These are phyloP conservation scores for Saccharata proteae DNA, from an alignment of 2,329 filamentous ascomycete genomes.

Conservation along the genomic window DNA sequence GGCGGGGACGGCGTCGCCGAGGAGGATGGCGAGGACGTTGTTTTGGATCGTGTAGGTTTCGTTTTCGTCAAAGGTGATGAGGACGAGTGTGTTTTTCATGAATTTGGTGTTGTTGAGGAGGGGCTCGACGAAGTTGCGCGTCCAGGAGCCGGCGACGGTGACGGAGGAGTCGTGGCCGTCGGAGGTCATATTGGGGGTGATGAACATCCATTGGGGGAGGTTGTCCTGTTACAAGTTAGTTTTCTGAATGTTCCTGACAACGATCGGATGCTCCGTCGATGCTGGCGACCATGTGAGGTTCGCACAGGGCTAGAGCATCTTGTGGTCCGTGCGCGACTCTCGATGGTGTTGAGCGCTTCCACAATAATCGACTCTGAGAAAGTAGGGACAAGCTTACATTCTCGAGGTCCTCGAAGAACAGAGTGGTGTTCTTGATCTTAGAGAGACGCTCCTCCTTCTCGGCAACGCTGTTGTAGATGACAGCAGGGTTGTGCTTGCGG, in stretches of 20 bases:
- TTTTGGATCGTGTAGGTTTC: constrained; percentile 57
- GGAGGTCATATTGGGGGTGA: constrained; percentile 53
- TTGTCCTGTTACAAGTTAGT: constrained; percentile 55
- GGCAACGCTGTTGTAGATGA: constrained; percentile 56
- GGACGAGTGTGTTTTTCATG: constrained; percentile 61
- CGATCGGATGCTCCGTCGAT: too few species aligned
- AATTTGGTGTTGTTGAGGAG: constrained; percentile 59
- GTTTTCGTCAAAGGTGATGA: constrained; percentile 72
- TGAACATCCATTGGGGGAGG: constrained; percentile 61
- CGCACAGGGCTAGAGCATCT: too few species aligned
- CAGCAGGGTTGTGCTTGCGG: constrained; percentile 61
- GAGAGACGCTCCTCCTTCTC: constrained; percentile 46
- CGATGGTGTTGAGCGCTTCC: too few species aligned
- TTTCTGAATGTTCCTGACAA: constrained; percentile 70
- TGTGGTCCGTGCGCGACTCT: too few species aligned
- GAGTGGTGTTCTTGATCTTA: too few species aligned
- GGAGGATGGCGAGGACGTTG: constrained; percentile 55
- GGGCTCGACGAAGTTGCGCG: constrained; percentile 54
- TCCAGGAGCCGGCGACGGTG: constrained; percentile 57
- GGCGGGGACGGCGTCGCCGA: constrained; percentile 61
- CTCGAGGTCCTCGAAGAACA: too few species aligned
- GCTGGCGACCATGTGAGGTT: too few species aligned
- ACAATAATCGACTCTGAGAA: too few species aligned
- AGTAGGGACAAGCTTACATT: too few species aligned
- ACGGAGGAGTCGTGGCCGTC: constrained; percentile 67